Evolutionary conservation across 176 grass and related monocot genomes (phyloP).

Genomic region (Oryza longistaminata): DNA sequence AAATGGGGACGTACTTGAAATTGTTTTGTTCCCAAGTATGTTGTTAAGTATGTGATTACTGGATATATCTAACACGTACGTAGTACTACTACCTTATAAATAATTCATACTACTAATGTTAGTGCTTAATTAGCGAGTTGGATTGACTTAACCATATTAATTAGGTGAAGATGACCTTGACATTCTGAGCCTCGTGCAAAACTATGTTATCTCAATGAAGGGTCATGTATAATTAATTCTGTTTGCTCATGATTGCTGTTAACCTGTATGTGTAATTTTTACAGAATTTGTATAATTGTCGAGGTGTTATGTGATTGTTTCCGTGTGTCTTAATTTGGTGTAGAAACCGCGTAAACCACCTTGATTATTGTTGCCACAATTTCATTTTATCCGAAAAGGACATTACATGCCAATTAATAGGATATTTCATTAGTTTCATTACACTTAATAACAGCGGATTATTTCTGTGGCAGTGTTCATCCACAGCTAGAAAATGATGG

Average conservation of each 20-base stretch:
- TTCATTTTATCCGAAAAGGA: background rate
- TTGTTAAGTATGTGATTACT: background rate
- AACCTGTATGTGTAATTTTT: too few relatives aligned
- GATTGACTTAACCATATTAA: background rate
- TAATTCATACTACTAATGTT: background rate
- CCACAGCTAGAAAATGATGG: conserved; percentile 2
- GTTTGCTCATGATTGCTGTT: background rate
- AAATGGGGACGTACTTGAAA: background rate
- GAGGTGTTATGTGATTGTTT: background rate
- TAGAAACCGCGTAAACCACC: background rate
- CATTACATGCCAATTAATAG: background rate
- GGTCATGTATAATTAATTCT: background rate
- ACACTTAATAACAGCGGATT: background rate
- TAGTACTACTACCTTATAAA: background rate
- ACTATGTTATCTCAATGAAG: background rate
- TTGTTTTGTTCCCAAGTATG: background rate
- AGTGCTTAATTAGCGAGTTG: conserved; percentile 2
- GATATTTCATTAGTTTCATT: too few relatives aligned
- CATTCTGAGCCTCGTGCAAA: background rate
- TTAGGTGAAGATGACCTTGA: background rate
- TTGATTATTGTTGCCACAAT: background rate
- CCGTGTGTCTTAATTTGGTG: background rate
- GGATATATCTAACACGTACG: background rate
- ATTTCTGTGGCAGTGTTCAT: background rate
- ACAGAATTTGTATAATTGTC: background rate